phyloP scores from a whole-genome alignment of 805 yeast genomes.

The Teunomyces panamensis region DNA sequence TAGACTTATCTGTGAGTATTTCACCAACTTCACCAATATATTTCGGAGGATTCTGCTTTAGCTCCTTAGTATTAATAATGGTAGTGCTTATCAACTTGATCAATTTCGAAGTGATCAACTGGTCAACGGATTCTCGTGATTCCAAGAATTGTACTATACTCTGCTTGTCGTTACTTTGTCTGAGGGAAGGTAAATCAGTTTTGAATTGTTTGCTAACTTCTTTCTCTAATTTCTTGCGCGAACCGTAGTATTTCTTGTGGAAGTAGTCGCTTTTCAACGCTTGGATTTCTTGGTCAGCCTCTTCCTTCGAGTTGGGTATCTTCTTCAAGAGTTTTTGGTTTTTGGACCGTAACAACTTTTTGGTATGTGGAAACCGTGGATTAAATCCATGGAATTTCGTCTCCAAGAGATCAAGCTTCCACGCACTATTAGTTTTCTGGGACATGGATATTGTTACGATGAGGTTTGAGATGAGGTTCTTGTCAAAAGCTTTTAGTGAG shows the following conservation, averaged over 20 bases:
- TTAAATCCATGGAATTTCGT: conserved; percentile 40
- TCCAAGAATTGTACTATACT: conserved; percentile 20
- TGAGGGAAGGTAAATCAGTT: conserved; percentile 13
- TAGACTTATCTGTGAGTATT: conserved; percentile 25
- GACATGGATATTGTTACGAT: conserved; percentile 1
- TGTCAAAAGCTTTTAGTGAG: not conserved
- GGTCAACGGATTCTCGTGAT: conserved; percentile 15
- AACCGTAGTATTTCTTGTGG: conserved; percentile 48
- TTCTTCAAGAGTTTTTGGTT: conserved; percentile 40
- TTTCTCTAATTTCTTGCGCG: conserved; percentile 39
- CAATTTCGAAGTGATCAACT: conserved; percentile 31
- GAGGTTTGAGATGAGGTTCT: conserved; percentile 6
- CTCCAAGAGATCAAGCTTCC: conserved; percentile 59
- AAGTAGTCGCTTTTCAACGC: conserved; percentile 45
- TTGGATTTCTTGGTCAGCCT: conserved; percentile 44
- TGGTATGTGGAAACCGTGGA: conserved; percentile 51
- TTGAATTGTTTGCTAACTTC: conserved; percentile 26
- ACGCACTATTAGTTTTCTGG: conserved; percentile 37
- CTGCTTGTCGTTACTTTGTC: conserved; percentile 9
- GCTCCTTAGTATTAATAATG: conserved; percentile 28
- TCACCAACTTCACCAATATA: conserved; percentile 30
- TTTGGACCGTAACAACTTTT: conserved; percentile 44
- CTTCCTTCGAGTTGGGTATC: conserved; percentile 38
- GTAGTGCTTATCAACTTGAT: conserved; percentile 25
- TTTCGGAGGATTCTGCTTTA: conserved; percentile 30